phyloP scores from a whole-genome alignment of 192 early-diverging fungal species.

The Coemansia sp. region DNA sequence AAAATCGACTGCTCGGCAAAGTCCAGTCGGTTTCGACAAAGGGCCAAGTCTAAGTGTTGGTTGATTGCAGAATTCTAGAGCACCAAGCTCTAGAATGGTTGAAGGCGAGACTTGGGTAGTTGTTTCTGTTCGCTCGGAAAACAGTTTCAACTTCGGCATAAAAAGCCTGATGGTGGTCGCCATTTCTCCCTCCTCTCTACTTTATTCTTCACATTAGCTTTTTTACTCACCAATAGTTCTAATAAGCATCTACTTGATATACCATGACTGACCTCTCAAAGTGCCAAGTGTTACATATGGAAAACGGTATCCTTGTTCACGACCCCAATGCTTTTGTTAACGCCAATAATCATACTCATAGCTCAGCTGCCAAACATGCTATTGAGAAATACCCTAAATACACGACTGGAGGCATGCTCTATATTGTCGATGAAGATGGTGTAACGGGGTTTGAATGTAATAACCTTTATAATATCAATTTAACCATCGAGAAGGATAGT shows the following conservation, averaged over 20 bases:
- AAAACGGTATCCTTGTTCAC: no score
- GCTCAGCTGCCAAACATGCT: neutral
- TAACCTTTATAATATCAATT: neutral
- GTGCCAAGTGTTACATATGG: no score
- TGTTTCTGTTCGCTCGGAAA: no score
- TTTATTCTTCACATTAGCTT: neutral
- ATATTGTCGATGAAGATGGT: neutral
- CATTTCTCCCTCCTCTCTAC: neutral
- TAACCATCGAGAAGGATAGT: neutral
- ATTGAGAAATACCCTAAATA: neutral
- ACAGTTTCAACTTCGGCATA: no score
- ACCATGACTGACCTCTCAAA: neutral
- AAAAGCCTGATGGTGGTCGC: neutral
- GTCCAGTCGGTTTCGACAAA: no score
- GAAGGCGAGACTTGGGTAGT: no score
- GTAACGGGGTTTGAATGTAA: neutral
- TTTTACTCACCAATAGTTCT: neutral
- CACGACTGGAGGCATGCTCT: neutral
- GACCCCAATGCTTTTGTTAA: neutral
- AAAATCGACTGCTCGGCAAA: no score
- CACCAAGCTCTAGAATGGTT: no score
- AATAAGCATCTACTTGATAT: neutral
- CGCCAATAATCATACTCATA: neutral
- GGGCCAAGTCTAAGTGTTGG: no score
- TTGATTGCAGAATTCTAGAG: no score